Conservation (phyloP, 768 basidiomycete species). For the Asterophora lycoperdoides region DNA sequence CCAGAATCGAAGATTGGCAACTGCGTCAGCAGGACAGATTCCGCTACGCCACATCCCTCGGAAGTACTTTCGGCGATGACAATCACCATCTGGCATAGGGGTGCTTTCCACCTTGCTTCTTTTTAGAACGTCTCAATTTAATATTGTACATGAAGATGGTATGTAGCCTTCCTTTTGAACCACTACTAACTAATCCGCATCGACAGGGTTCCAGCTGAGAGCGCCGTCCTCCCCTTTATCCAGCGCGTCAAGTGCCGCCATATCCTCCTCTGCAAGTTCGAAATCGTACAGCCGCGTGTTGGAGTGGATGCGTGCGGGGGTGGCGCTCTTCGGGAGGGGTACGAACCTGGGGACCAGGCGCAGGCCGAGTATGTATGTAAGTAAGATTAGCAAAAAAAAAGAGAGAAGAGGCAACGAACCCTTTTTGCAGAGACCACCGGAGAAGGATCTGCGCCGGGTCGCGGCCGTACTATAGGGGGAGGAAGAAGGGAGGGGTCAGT, state of each 20-base stretch:
- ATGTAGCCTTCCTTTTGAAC: too few relatives aligned
- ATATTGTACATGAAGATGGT: too few relatives aligned
- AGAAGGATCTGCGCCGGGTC: constrained; percentile 78
- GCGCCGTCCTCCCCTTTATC: constrained; percentile 73
- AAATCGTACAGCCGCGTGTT: constrained; percentile 80
- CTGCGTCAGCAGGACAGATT: background rate
- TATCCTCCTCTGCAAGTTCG: constrained; percentile 59
- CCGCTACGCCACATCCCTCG: background rate
- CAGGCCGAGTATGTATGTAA: background rate
- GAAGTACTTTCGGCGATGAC: too few relatives aligned
- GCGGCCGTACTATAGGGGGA: constrained; percentile 45
- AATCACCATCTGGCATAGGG: too few relatives aligned
- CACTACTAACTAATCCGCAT: constrained; percentile 33
- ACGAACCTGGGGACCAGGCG: constrained; percentile 49
- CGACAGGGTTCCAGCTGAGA: constrained; percentile 82
- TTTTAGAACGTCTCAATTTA: too few relatives aligned
- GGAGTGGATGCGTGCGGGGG: constrained; percentile 61
- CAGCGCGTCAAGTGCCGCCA: constrained; percentile 59
- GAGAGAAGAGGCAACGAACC: constrained; percentile 37
- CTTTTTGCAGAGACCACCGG: constrained; percentile 86
- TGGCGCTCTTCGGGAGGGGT: constrained; percentile 80
- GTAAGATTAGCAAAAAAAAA: too few relatives aligned
- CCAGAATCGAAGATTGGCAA: too few relatives aligned
- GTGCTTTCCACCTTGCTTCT: too few relatives aligned
- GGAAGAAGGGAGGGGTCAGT: background rate